Conservation (phyloP, 2,329 filamentous ascomycete genomes). For the Phaeosphaeria sp. region DNA sequence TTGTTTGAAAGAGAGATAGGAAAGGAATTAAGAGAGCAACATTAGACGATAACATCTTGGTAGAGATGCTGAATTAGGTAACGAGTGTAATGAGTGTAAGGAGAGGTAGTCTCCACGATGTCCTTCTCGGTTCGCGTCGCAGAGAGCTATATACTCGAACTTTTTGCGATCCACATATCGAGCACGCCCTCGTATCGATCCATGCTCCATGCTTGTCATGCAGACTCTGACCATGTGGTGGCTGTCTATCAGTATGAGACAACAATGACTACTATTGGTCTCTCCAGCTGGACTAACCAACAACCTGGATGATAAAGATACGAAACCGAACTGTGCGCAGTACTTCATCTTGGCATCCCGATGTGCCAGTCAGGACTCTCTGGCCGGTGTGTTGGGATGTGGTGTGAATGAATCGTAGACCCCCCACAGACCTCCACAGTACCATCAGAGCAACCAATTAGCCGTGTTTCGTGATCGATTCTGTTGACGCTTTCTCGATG, state of each 20-base stretch:
- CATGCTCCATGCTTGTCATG: not conserved
- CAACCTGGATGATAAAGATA: not conserved
- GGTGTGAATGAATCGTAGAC: not conserved
- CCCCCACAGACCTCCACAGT: not conserved
- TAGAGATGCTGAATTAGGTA: not conserved
- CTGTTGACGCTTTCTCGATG: not conserved
- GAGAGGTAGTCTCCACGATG: not conserved
- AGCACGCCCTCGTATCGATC: not conserved
- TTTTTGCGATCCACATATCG: not conserved
- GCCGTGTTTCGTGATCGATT: not conserved
- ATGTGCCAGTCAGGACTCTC: not conserved
- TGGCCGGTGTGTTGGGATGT: not conserved
- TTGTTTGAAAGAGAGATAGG: constrained; percentile 8
- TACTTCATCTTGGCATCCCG: not conserved
- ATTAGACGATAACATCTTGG: constrained; percentile 4
- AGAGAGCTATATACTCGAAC: not conserved
- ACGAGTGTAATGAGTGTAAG: not conserved
- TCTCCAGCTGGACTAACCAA: not conserved
- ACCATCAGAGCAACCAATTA: not conserved
- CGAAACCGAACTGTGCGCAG: not conserved
- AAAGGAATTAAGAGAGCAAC: constrained; percentile 12
- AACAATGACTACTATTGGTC: not conserved
- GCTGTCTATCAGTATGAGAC: not conserved
- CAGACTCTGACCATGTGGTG: not conserved
- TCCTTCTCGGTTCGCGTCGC: not conserved